A percentile compares a stretch with the other conserved stretches of the same genome.
phyloP scores from a whole-genome alignment of 148 eudicot genomes.

The Amaranthus palmeri region DNA sequence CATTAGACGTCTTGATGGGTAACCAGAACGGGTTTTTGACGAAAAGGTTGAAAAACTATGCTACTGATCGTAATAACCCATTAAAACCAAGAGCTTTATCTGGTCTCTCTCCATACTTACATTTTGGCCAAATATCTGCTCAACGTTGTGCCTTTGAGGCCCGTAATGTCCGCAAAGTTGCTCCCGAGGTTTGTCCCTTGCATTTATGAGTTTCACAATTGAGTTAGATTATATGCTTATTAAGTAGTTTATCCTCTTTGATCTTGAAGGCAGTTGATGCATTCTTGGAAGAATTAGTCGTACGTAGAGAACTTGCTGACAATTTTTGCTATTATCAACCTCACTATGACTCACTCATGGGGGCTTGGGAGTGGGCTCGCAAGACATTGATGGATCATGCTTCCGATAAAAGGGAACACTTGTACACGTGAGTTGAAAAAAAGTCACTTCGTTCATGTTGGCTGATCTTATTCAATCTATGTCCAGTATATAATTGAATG shows the following conservation, averaged over 20 bases:
- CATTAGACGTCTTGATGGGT: slow-evolving; percentile 71
- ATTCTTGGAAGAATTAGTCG: slow-evolving; percentile 83
- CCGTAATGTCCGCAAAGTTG: slow-evolving; percentile 50
- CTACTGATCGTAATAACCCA: slow-evolving; percentile 74
- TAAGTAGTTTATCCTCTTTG: slow-evolving; percentile 1
- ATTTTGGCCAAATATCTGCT: slow-evolving; percentile 95
- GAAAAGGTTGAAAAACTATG: slow-evolving; percentile 62
- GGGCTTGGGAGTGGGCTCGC: slow-evolving; percentile 99
- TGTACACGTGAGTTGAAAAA: slow-evolving; percentile 70
- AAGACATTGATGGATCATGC: slow-evolving; percentile 87
- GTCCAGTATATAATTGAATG: slow-evolving; percentile 7
- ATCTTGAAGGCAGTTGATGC: slow-evolving; percentile 78
- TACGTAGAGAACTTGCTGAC: slow-evolving; percentile 95
- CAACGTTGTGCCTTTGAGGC: slow-evolving; percentile 98
- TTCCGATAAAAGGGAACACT: slow-evolving; percentile 74
- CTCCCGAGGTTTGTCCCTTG: slow-evolving; percentile 58
- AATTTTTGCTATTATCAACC: slow-evolving; percentile 93
- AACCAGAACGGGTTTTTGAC: slow-evolving; percentile 67
- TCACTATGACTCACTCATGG: slow-evolving; percentile 80
- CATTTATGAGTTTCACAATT: not conserved
- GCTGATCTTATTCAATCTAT: not conserved
- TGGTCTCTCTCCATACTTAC: slow-evolving; percentile 93
- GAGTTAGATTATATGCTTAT: slow-evolving; percentile 12
- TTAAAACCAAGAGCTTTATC: slow-evolving; percentile 76
- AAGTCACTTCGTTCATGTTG: not conserved